phyloP scores from a whole-genome alignment of 2,329 filamentous ascomycete genomes.

The Pseudogymnoascus sp. region DNA sequence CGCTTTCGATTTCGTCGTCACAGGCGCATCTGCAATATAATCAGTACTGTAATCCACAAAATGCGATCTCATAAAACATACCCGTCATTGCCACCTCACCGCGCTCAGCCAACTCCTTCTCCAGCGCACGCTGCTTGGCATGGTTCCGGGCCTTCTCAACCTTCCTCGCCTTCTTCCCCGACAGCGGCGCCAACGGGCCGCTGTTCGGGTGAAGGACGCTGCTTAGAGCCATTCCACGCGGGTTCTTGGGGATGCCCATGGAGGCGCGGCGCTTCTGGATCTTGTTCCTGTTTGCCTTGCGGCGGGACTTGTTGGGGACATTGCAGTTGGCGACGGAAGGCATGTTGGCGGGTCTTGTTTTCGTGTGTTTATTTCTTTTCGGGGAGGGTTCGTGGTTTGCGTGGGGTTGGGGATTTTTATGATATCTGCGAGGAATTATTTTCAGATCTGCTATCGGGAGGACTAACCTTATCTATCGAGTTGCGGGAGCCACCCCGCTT shows the following conservation, averaged over 20 bases:
- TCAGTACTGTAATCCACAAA: neutral
- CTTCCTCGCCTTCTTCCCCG: slow-evolving; percentile 29
- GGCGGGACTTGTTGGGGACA: slow-evolving; percentile 28
- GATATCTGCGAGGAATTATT: slow-evolving; percentile 8
- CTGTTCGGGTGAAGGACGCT: slow-evolving; percentile 27
- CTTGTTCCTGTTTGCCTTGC: slow-evolving; percentile 25
- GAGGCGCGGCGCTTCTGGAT: slow-evolving; percentile 26
- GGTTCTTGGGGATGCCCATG: slow-evolving; percentile 26
- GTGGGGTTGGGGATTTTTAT: slow-evolving; percentile 6
- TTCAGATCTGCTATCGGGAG: slow-evolving; percentile 9
- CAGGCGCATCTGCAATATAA: neutral
- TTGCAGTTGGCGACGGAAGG: slow-evolving; percentile 30
- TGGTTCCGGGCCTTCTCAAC: slow-evolving; percentile 27
- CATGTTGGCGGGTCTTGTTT: slow-evolving; percentile 20
- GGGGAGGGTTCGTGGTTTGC: neutral
- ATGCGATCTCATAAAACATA: slow-evolving; percentile 12
- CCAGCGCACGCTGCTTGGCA: slow-evolving; percentile 26
- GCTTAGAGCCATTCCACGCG: slow-evolving; percentile 25
- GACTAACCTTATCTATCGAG: slow-evolving; percentile 6
- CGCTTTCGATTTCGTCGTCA: slow-evolving; percentile 1
- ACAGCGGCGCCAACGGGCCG: slow-evolving; percentile 27
- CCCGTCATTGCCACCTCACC: slow-evolving; percentile 30
- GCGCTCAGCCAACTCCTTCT: slow-evolving; percentile 26
- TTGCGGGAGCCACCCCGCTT: neutral
- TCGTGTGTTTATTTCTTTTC: neutral